Conservation (phyloP, 2,329 filamentous ascomycete species). For the Alternaria ethzedia region DNA sequence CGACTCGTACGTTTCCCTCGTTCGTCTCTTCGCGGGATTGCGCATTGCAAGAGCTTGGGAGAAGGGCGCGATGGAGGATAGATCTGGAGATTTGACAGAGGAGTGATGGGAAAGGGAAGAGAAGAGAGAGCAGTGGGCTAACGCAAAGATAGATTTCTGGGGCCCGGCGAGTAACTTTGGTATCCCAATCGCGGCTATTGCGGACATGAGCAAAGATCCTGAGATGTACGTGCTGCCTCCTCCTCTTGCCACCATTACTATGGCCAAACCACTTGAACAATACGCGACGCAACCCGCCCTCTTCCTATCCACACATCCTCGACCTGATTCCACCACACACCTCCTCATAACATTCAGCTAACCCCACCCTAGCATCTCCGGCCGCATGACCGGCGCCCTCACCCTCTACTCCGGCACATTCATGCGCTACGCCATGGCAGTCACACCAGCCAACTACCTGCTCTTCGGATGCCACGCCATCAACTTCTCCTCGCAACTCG, state of each 20-base stretch:
- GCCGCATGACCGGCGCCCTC: constrained; percentile 67
- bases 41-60: not conserved
- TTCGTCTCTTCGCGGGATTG: constrained; percentile 6
- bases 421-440: constrained; percentile 71
- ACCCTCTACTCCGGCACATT: constrained; percentile 68
- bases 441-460: constrained; percentile 69
- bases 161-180: constrained; percentile 61
- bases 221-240: constrained; percentile 52
- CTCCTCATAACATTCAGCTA: not conserved
- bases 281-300: not conserved
- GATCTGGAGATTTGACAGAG: not conserved
- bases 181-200: constrained; percentile 60
- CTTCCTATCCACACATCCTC: not conserved
- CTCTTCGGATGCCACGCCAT: constrained; percentile 71
- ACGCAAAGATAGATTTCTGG: constrained; percentile 56
- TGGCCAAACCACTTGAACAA: not conserved
- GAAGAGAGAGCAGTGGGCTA: constrained; percentile 2
- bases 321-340: not conserved
- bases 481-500: constrained; percentile 67
- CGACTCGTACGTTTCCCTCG: constrained; percentile 55
- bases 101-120: not conserved
- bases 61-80: not conserved
- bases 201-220: constrained; percentile 61
- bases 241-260: not conserved
- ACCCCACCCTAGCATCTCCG: constrained; percentile 63